Base-by-base conservation (phyloP, 2,329 filamentous ascomycete species). In the Fusarium tricinctum region DNA sequence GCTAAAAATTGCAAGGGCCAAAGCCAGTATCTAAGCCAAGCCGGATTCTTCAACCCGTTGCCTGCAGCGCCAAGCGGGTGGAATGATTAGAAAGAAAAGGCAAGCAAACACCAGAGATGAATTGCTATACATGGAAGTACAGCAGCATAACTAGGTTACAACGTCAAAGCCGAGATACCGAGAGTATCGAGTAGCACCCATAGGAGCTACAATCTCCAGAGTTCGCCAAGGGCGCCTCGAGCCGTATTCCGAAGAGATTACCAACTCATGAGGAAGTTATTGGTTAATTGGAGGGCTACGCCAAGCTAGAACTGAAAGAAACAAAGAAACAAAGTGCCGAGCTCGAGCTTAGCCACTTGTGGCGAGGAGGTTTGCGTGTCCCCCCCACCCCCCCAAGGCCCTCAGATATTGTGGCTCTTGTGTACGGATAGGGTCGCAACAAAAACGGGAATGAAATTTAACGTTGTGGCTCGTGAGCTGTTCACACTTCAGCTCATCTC, bases 311-410 rank as follows among this genome's bases (percentile, higher is more conserved):
- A 26, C 38, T 17, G 22, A 58, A 63, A 46, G 44, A 48, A 64
- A 51, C 22, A 48, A 64, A 51, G 20, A 48, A 64, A 51, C 22
- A 42, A 68, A 56, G 48, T 67, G 66, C 66, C 66, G 62, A 53
- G 66, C 49, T 63, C 57, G 66, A 56, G 66, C 63, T 59, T 63
- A 73, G 69, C 71, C 71, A 73, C 71, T 48, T 73, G 73, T 74
- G 72, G 73, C 72, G 60, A 74, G 65, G 72, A 65, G 71, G 73
- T 70, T 74, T 74, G 72, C 72, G 73, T 63, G 71, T 73, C 58
- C 48, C 51, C 58, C 45, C 51, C 23, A 5, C 22, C 22, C 22
- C 22, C 22, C 22, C 22, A 4, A 22, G 23, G 8, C 51, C 58
- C 45, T 48, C 35, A 19, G 39, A 35, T 14, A 28, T 44, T 59